Evolutionary conservation across 306 rosid genomes (phyloP).

Genomic region (Calophaca sinica): DNA sequence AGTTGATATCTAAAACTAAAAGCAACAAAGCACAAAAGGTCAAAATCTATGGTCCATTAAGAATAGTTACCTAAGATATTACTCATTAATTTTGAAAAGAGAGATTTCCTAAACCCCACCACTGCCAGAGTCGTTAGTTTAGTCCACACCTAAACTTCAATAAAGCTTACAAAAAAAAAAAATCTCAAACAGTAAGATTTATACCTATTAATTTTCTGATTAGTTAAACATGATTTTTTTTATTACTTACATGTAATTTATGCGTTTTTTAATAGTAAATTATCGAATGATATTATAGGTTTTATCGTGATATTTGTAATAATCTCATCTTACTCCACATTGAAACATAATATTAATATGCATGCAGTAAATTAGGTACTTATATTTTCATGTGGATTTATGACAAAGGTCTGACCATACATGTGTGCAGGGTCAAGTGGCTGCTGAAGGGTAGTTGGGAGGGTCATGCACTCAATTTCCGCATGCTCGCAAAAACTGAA

Average conservation of each 20-base stretch:
- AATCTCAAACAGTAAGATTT: neutral
- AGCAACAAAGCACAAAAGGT: no score
- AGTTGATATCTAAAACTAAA: no score
- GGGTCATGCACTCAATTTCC: conserved; percentile 17
- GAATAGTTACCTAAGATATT: neutral
- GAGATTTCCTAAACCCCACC: neutral
- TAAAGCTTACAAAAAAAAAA: neutral
- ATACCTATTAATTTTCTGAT: no score
- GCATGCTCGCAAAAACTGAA: conserved; percentile 16
- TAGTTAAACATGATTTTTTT: no score
- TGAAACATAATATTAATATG: no score
- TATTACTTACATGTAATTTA: no score
- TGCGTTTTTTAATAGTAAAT: no score
- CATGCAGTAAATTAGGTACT: neutral
- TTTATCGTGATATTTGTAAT: no score
- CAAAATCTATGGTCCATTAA: no score
- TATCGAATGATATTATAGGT: no score
- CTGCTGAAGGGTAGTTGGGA: conserved; percentile 40
- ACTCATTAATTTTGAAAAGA: neutral
- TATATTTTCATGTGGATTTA: neutral
- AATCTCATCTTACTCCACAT: no score
- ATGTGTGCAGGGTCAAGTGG: conserved; percentile 49
- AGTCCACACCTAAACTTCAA: neutral
- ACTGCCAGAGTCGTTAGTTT: neutral
- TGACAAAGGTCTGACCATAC: conserved; percentile 39